Conservation (phyloP, 371 early-diverging fungal species). For the Funneliformis caledonium region DNA sequence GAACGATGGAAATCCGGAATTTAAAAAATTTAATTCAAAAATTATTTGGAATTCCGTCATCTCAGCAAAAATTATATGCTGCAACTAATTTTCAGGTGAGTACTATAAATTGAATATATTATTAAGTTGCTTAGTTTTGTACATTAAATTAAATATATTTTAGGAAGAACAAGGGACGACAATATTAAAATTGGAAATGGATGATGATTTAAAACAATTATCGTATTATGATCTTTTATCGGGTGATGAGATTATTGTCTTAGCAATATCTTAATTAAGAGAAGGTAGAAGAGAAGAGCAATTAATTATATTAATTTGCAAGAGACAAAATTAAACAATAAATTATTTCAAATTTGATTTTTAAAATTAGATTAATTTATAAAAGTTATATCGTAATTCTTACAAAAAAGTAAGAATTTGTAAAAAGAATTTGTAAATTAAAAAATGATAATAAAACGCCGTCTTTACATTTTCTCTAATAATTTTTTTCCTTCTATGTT, state of each 20-base stretch:
- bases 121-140: neutral
- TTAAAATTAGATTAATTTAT: no score
- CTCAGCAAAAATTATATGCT: conserved; percentile 46
- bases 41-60: conserved; percentile 46
- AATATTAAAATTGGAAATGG: conserved; percentile 42
- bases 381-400: no score
- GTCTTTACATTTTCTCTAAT: neutral
- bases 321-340: no score
- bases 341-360: no score
- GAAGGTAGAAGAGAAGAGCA: no score
- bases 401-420: no score
- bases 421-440: no score
- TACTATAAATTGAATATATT: neutral
- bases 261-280: neutral
- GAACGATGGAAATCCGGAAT: conserved; percentile 56
- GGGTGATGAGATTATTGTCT: conserved; percentile 46
- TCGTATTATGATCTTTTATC: conserved; percentile 49
- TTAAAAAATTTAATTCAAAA: conserved; percentile 53
- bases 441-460: neutral
- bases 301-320: no score
- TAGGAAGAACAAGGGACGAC: conserved; percentile 35
- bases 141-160: conserved; percentile 24
- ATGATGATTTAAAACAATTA: conserved; percentile 53
- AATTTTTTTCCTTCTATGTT: neutral
- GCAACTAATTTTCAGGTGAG: conserved; percentile 41